These are phyloP conservation scores for Dendryphion nanum DNA, from an alignment of 2,329 filamentous ascomycete species.

Conservation along the genomic window DNA sequence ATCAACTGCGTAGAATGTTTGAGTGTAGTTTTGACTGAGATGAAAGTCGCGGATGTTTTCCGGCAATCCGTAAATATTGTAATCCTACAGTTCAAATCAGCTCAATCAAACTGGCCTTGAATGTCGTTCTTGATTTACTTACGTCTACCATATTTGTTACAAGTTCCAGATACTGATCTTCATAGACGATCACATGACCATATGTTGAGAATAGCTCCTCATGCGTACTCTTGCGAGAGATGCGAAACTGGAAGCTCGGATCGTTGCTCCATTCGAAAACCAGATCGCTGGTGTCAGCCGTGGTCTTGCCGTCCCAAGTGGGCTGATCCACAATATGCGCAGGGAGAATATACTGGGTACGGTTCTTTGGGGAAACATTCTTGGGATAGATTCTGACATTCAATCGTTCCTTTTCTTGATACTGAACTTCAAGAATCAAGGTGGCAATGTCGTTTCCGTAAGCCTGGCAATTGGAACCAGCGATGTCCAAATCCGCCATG, in stretches of 20 bases:
- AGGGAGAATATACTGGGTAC: slow-evolving; percentile 11
- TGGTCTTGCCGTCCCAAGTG: slow-evolving; percentile 14
- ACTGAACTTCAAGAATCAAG: slow-evolving; percentile 56
- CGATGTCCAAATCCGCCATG: too few species aligned
- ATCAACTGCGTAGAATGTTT: too few species aligned
- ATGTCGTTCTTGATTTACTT: too few species aligned
- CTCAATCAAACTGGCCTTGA: too few species aligned
- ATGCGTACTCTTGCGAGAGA: slow-evolving; percentile 54
- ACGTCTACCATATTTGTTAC: slow-evolving; percentile 47
- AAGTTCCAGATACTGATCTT: slow-evolving; percentile 64
- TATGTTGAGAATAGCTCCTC: slow-evolving; percentile 67
- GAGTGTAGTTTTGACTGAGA: too few species aligned
- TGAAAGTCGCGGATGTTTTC: too few species aligned
- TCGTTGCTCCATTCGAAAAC: slow-evolving; percentile 30
- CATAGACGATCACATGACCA: slow-evolving; percentile 67
- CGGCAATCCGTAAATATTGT: too few species aligned
- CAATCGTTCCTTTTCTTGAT: slow-evolving; percentile 45
- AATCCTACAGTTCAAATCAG: too few species aligned
- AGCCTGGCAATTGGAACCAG: too few species aligned
- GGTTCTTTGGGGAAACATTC: slow-evolving; percentile 12
- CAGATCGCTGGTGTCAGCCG: slow-evolving; percentile 10
- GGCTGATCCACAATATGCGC: slow-evolving; percentile 11
- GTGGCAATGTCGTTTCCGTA: slow-evolving; percentile 56
- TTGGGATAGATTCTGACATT: slow-evolving; percentile 17
- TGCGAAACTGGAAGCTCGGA: slow-evolving; percentile 63